These are phyloP conservation scores for Pythium vanterpoolii DNA, from an alignment of 352 stramenopile genomes.

Conservation along the genomic window DNA sequence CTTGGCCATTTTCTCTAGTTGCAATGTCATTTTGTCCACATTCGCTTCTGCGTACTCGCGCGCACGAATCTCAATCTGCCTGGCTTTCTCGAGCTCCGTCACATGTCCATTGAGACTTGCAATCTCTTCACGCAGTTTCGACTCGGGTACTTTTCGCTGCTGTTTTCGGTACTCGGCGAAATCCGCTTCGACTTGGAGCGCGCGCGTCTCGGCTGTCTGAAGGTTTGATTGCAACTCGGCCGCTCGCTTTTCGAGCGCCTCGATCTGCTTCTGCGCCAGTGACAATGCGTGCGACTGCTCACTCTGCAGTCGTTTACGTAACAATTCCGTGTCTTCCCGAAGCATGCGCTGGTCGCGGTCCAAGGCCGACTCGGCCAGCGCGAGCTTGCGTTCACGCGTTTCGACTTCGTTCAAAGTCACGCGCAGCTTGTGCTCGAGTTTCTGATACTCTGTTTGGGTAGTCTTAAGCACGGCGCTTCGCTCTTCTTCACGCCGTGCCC, in stretches of 20 bases:
- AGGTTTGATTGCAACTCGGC: slow-evolving; percentile 41
- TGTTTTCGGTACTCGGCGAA: slow-evolving; percentile 70
- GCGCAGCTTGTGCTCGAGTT: slow-evolving; percentile 56
- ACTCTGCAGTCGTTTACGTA: slow-evolving; percentile 55
- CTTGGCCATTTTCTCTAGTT: slow-evolving; percentile 57
- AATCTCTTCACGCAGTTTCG: slow-evolving; percentile 70
- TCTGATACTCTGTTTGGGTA: slow-evolving; percentile 66
- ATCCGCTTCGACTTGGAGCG: slow-evolving; percentile 58
- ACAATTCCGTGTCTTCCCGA: slow-evolving; percentile 50
- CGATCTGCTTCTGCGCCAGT: slow-evolving; percentile 52
- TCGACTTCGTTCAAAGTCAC: slow-evolving; percentile 57
- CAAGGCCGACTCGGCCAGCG: slow-evolving; percentile 42
- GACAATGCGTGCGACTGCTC: slow-evolving; percentile 54
- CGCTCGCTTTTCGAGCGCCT: slow-evolving; percentile 46
- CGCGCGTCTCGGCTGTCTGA: slow-evolving; percentile 37
- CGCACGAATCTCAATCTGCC: slow-evolving; percentile 34
- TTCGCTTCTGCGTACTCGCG: slow-evolving; percentile 38
- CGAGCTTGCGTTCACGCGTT: slow-evolving; percentile 52
- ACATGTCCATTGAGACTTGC: slow-evolving; percentile 49
- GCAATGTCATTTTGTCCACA: slow-evolving; percentile 36
- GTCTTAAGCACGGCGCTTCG: slow-evolving; percentile 44
- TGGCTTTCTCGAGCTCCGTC: slow-evolving; percentile 60
- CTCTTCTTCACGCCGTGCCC: slow-evolving; percentile 74
- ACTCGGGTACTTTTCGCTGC: slow-evolving; percentile 71
- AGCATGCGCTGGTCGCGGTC: slow-evolving; percentile 55